A percentile compares a stretch with the other conserved stretches of the same genome.
Conservation (phyloP, 805 yeast species). For the Ogataea pini region DNA sequence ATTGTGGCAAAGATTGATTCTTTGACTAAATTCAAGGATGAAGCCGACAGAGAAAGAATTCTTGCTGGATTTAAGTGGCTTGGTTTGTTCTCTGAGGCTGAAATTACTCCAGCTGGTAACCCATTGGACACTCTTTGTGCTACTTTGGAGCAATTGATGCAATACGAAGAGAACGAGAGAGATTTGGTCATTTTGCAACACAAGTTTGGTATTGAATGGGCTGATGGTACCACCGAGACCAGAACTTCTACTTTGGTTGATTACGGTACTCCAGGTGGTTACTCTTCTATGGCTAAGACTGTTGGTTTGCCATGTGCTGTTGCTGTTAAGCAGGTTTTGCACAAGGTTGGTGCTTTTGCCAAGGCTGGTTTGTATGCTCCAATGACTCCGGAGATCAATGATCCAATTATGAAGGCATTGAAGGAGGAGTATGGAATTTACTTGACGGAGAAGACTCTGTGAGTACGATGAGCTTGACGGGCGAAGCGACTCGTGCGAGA, state of each 20-base stretch:
- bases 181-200: slow-evolving; percentile 95
- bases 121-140: slow-evolving; percentile 97
- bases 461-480: slow-evolving; percentile 11
- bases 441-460: slow-evolving; percentile 82
- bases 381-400: slow-evolving; percentile 83
- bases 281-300: slow-evolving; percentile 97
- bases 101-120: slow-evolving; percentile 86
- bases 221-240: slow-evolving; percentile 84
- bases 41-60: slow-evolving; percentile 82
- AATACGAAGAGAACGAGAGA: slow-evolving; percentile 92
- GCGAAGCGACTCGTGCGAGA: not conserved
- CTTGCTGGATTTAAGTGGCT: slow-evolving; percentile 90
- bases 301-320: slow-evolving; percentile 99
- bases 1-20: slow-evolving; percentile 72
- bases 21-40: slow-evolving; percentile 78
- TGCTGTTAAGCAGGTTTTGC: slow-evolving; percentile 82
- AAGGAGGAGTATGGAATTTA: slow-evolving; percentile 87
- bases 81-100: slow-evolving; percentile 78
- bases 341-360: slow-evolving; percentile 59
- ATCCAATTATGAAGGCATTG: slow-evolving; percentile 87
- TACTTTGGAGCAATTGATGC: slow-evolving; percentile 92
- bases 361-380: slow-evolving; percentile 92
- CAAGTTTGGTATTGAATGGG: slow-evolving; percentile 96
- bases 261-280: slow-evolving; percentile 89
- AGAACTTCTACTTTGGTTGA: slow-evolving; percentile 96